Evolutionary conservation across 345 rosid genomes (phyloP).

Genomic region (Bruguiera sexangula): DNA sequence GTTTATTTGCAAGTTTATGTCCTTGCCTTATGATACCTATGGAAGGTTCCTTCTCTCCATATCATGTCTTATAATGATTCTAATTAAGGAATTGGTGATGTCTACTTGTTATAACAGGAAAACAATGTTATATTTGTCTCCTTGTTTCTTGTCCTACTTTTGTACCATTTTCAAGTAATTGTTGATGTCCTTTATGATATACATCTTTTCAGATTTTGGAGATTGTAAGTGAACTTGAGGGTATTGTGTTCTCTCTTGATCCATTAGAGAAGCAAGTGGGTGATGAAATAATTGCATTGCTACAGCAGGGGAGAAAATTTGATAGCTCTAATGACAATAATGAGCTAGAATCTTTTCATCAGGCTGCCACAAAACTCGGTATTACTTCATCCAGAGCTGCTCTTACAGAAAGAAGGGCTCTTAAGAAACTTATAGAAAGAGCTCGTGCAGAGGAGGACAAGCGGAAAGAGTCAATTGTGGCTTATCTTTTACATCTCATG

Average conservation of each 20-base stretch:
- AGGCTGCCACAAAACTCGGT: conserved; percentile 69
- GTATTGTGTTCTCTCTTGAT: conserved; percentile 55
- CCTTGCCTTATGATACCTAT: too few species aligned
- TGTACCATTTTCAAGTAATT: background rate
- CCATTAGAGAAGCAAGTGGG: conserved; percentile 92
- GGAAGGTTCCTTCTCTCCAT: too few species aligned
- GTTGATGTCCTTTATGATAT: conserved; percentile 10
- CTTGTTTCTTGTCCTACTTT: background rate
- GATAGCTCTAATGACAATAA: conserved; percentile 51
- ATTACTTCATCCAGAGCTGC: conserved; percentile 89
- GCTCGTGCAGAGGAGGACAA: conserved; percentile 96
- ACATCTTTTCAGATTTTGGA: conserved; percentile 69
- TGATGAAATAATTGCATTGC: conserved; percentile 73
- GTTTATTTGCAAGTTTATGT: too few species aligned
- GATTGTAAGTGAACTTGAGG: conserved; percentile 68
- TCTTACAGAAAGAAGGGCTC: conserved; percentile 84
- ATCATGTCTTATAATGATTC: too few species aligned
- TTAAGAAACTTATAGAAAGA: conserved; percentile 86
- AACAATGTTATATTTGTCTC: background rate
- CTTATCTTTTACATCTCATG: conserved; percentile 88
- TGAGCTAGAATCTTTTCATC: conserved; percentile 87
- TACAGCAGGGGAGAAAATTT: conserved; percentile 87
- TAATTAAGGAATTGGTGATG: too few species aligned
- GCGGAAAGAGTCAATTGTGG: conserved; percentile 94
- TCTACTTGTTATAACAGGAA: too few species aligned